These are phyloP conservation scores for Trichoderma harzianum DNA, from an alignment of 2,329 filamentous ascomycete species.

Conservation along the genomic window DNA sequence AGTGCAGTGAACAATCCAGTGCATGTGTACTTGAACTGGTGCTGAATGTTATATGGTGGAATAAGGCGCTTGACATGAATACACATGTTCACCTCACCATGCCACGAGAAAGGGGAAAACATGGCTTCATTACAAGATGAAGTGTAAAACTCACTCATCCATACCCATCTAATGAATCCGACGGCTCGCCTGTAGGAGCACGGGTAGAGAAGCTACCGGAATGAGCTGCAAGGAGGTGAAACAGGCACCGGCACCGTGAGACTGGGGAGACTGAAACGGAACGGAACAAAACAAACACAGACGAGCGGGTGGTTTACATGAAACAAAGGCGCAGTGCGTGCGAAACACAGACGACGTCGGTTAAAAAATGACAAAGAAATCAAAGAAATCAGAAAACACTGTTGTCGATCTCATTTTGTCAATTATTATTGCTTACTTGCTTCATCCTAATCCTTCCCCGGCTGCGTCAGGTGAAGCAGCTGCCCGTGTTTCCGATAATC, in stretches of 20 bases:
- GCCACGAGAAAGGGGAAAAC: not conserved
- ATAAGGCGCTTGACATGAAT: not conserved
- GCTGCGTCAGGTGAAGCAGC: not conserved
- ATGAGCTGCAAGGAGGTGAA: not conserved
- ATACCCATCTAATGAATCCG: not conserved
- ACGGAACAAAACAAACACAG: not conserved
- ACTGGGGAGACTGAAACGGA: not conserved
- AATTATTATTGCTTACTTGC: no score
- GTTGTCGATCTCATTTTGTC: not conserved
- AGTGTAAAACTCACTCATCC: not conserved
- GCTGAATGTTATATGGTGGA: not conserved
- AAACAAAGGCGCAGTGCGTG: not conserved
- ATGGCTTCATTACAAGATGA: not conserved
- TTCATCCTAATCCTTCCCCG: no score
- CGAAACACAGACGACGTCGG: not conserved
- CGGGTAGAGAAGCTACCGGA: not conserved
- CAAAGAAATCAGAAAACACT: not conserved
- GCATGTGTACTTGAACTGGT: not conserved
- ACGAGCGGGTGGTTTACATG: not conserved
- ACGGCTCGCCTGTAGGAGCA: not conserved
- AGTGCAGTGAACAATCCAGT: not conserved
- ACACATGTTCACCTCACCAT: not conserved
- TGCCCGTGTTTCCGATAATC: not conserved
- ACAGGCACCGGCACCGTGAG: not conserved
- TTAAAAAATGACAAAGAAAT: not conserved